Conservation (phyloP, 2,329 filamentous ascomycete species). For the Chrysoporthe puriensis region DNA sequence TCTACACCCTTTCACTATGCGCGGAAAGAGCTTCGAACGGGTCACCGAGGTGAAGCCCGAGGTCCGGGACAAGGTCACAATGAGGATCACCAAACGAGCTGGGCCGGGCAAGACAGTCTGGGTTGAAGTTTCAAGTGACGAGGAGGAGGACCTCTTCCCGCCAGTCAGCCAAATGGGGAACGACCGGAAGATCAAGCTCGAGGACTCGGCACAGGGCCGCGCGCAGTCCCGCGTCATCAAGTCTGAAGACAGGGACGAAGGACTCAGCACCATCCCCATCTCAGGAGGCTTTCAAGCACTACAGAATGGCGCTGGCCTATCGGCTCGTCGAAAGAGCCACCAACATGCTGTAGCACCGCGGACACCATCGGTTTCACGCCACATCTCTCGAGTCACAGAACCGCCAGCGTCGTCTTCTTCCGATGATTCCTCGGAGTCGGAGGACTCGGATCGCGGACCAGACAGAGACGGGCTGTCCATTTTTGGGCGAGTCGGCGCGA, state of each 20-base stretch:
- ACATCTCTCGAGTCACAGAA: too few species aligned
- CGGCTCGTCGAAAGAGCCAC: not conserved
- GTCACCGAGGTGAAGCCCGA: not conserved
- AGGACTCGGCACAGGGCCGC: not conserved
- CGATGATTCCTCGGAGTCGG: too few species aligned
- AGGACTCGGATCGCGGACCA: too few species aligned
- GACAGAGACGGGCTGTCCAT: not conserved
- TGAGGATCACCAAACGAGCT: not conserved
- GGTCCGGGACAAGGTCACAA: not conserved
- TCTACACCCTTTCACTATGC: not conserved
- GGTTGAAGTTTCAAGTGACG: not conserved
- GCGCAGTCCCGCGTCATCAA: not conserved
- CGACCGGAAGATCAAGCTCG: not conserved
- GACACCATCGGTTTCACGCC: too few species aligned
- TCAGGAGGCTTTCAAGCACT: too few species aligned
- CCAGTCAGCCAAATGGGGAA: not conserved
- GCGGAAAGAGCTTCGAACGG: not conserved
- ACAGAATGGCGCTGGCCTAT: not conserved
- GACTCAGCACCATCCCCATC: not conserved
- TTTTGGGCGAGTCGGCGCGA: not conserved
- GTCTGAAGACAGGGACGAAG: constrained; percentile 3
- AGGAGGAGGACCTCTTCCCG: not conserved
- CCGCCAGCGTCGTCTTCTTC: too few species aligned
- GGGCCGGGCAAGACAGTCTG: not conserved
- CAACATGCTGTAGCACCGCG: too few species aligned